A percentile compares a stretch with the other conserved stretches of the same genome.
Evolutionary conservation across 2,329 filamentous ascomycete species (phyloP).

Genomic region (Colletotrichum incanum): DNA sequence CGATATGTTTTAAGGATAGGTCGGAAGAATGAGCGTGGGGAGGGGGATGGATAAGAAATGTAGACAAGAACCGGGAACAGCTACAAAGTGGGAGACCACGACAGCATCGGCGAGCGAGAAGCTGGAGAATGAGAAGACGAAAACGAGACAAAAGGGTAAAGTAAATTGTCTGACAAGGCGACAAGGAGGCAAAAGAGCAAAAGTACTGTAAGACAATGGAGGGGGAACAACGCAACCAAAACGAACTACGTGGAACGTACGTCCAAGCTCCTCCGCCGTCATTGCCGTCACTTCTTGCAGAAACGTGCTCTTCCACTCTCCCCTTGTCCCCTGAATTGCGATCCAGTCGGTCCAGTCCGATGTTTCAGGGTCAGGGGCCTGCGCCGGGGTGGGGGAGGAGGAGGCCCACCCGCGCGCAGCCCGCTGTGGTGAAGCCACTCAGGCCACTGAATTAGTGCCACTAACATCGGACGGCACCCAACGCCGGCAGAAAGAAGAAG

Average conservation of each 20-base stretch:
- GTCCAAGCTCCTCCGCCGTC: conserved; percentile 35
- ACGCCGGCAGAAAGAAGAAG: not conserved
- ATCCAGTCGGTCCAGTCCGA: conserved; percentile 40
- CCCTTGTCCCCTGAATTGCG: conserved; percentile 27
- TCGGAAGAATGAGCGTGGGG: conserved; percentile 6
- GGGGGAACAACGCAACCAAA: conserved; percentile 15
- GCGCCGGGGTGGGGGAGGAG: not conserved
- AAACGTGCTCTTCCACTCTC: conserved; percentile 33
- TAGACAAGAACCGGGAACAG: not conserved
- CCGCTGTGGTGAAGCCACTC: conserved; percentile 4
- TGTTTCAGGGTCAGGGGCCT: conserved; percentile 43
- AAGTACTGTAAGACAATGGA: conserved; percentile 8
- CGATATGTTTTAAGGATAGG: not conserved
- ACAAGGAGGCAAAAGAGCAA: not conserved
- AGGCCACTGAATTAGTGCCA: not conserved
- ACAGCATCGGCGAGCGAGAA: not conserved
- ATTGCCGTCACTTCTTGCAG: conserved; percentile 25
- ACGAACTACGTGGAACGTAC: conserved; percentile 35
- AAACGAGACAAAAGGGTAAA: conserved; percentile 1
- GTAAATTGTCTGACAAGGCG: conserved; percentile 2
- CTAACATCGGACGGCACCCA: conserved; percentile 37
- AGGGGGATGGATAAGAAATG: not conserved
- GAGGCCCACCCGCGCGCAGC: not conserved
- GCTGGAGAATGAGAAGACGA: not conserved
- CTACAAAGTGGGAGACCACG: conserved; percentile 18